Evolutionary conservation across 805 yeast species (phyloP), one percentile per base, ranked within the genome.

Genomic region (Schizosaccharomyces japonicus): DNA sequence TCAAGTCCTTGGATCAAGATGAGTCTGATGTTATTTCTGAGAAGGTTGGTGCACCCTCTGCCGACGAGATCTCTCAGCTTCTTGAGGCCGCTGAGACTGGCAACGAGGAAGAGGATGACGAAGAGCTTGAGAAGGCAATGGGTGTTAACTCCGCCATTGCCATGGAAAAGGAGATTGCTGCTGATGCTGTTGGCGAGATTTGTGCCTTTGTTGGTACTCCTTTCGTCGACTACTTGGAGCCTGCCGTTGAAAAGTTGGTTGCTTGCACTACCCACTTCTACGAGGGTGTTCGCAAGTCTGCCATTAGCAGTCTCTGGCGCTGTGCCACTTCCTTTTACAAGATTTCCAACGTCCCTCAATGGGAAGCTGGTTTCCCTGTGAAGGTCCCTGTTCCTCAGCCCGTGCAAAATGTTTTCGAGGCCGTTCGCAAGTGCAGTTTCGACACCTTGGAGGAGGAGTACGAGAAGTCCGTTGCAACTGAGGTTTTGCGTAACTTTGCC

Each of bases 61-160:
- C 42, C 29, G 56, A 45, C 27, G 57, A 51, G 15, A 48, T 30
- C 39, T 31, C 48, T 23, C 52, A 50, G 15, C 54, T 52, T n/a
- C 48, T 48, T n/a, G 57, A 49, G 13, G 21, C 33, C 15, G 28
- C 32, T 42, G 46, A 32, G 21, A 49, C 50, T 25, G 63, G 57
- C 13, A 59, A 55, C 30, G 60, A 56, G 49, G 72, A 63, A 39
- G 70, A 65, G 26, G 74, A 68, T 46, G 79, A 69, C 33, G 82
- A 74, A 50, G 81, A 75, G 47, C 60, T 74, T 49, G 76, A 71
- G 51, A 78, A 78, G 57, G 78, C 79, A 52, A 68, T 82, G 63
- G 78, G 81, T 55, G 84, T 90, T 53, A 85, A 84, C 71, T 80
- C 94, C 47, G 95, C 94, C 68, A 75, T 90, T 56, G 82, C 95